Evolutionary conservation across 805 yeast species (phyloP), one percentile per base, ranked within the genome.

Genomic region (Starmerella lactis-condensi): DNA sequence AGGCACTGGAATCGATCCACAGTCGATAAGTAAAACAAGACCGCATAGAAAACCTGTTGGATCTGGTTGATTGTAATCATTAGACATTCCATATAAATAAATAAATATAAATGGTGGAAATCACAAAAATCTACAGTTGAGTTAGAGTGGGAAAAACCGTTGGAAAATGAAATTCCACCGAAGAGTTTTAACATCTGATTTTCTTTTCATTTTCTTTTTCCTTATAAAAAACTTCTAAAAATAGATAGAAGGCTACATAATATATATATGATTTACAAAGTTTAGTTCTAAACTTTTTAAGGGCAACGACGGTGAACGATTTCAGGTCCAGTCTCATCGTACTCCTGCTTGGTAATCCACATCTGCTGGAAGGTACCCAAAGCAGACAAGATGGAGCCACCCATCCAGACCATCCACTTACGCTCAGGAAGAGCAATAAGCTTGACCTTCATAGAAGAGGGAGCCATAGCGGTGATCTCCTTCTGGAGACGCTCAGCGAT

Each of bases 261-360:
- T 21, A 21, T n/a, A n/a, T 26, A 12, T 26, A 14, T 16, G 17
- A 13, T 13, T 26, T 13, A 26, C 12, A 6, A 9, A n/a, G 13
- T n/a, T 12, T 28, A n/a, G n/a, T n/a, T n/a, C 26, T 32, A 20
- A 44, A 17, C 29, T 17, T 41, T 57, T 71, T 74, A 75, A 74
- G 76, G 76, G 69, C 91, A 77, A 68, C 78, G 78, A 67, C 76
- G 83, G 74, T 77, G 89, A 55, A 89, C 98, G 60, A 89, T 89
- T 45, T 95, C 82, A 56, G 98, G 98, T 59, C 98, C 98, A 67
- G 94, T 79, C 72, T 89, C 98, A 75, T 89, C 98, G 77, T 89
- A 89, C 72, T 89, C 98, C 71, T 89, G 96, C 75, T 89, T 89
- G 59, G 96, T 83, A 78, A 89, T 82, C 98, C 98, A 89, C 96